Percentiles rank a stretch among this genome's conserved stretches.
Conservation (phyloP, 495 filamentous ascomycete species). For the Cercophora samala region DNA sequence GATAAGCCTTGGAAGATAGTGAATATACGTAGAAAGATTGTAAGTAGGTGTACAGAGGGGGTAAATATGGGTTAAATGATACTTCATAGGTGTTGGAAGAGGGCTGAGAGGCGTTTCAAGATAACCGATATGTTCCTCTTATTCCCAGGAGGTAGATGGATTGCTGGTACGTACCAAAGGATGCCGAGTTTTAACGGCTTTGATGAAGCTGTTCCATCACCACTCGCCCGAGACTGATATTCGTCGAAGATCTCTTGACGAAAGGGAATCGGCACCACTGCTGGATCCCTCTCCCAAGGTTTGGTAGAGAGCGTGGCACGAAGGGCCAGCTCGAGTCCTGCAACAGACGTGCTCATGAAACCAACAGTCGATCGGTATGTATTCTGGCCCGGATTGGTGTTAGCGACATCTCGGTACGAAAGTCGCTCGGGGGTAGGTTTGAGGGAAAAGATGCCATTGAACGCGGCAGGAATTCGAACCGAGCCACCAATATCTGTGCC, state of each 20-base stretch:
- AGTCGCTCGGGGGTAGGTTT: neutral
- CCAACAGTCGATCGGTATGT: neutral
- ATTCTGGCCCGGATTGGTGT: neutral
- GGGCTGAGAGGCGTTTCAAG: too few relatives aligned
- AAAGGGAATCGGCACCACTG: neutral
- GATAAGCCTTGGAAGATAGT: conserved; percentile 18
- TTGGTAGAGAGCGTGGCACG: neutral
- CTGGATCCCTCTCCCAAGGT: neutral
- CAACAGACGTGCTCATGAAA: neutral
- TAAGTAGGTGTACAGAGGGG: too few relatives aligned
- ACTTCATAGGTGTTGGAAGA: too few relatives aligned
- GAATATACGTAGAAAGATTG: too few relatives aligned
- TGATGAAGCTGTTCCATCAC: neutral
- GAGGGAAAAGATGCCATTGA: neutral
- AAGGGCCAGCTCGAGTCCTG: neutral
- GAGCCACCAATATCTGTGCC: neutral
- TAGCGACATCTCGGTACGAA: neutral
- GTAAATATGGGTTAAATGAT: too few relatives aligned
- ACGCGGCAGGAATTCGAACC: neutral
- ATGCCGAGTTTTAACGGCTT: neutral
- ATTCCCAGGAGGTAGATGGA: too few relatives aligned
- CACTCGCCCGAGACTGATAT: neutral
- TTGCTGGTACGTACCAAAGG: neutral
- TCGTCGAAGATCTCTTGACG: neutral
- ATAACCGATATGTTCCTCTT: too few relatives aligned